phyloP scores from a whole-genome alignment of 2,329 filamentous ascomycete genomes.

The Plenodomus biglobosus region DNA sequence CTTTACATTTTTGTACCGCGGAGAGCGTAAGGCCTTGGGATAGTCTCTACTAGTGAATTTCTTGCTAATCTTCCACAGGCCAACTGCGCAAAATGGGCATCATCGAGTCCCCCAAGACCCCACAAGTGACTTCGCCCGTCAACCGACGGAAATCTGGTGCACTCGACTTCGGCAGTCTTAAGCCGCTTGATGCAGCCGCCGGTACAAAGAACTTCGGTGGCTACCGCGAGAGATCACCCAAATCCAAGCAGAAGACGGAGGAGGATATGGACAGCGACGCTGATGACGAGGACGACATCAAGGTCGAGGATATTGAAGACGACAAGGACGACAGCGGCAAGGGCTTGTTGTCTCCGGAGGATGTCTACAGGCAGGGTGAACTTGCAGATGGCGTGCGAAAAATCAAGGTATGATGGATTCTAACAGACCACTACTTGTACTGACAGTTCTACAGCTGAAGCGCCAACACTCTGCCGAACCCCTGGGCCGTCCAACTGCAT shows the following conservation, averaged over 20 bases:
- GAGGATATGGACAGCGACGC: conserved; percentile 74
- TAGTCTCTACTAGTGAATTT: not conserved
- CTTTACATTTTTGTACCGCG: conserved; percentile 97
- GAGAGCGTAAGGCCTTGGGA: conserved; percentile 72
- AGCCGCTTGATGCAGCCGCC: conserved; percentile 73
- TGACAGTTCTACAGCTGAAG: conserved; percentile 64
- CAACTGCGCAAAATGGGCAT: conserved; percentile 98
- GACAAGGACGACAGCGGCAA: conserved; percentile 61
- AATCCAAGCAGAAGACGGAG: conserved; percentile 54
- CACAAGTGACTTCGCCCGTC: conserved; percentile 59
- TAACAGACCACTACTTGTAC: not conserved
- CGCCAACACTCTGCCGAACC: conserved; percentile 75
- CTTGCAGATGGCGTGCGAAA: conserved; percentile 78
- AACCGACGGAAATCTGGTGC: conserved; percentile 79
- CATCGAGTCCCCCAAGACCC: conserved; percentile 66
- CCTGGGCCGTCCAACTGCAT: conserved; percentile 47
- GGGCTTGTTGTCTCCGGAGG: conserved; percentile 64
- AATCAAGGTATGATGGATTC: conserved; percentile 65
- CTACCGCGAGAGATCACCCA: conserved; percentile 68
- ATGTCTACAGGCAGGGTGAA: conserved; percentile 71
- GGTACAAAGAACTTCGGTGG: conserved; percentile 88
- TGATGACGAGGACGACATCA: conserved; percentile 67
- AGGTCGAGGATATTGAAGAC: conserved; percentile 62
- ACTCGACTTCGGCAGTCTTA: conserved; percentile 81
- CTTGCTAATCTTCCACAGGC: conserved; percentile 54